These are phyloP conservation scores for Lipomyces japonicus DNA, from an alignment of 805 yeast genomes.

Conservation along the genomic window DNA sequence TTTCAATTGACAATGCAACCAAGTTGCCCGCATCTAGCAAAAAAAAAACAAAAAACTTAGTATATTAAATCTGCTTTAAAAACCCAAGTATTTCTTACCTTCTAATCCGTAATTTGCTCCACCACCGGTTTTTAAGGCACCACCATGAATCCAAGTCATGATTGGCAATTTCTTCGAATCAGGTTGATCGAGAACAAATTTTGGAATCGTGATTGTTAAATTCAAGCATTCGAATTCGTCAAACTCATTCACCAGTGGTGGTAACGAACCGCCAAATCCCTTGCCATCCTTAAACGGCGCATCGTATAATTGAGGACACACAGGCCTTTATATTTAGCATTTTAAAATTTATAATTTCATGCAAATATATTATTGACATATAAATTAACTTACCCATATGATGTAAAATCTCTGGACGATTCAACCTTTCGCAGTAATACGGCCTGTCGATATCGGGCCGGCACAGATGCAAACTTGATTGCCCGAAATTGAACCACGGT, in stretches of 20 bases:
- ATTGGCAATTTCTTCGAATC: slow-evolving; percentile 4
- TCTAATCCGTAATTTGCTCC: slow-evolving; percentile 28
- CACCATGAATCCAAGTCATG: slow-evolving; percentile 43
- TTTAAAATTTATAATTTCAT: background rate
- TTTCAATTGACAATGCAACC: slow-evolving; percentile 17
- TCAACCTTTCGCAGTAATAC: slow-evolving; percentile 3
- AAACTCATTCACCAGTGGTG: slow-evolving; percentile 4
- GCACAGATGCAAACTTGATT: slow-evolving; percentile 8
- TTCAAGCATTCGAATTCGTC: slow-evolving; percentile 21
- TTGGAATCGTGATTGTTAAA: slow-evolving; percentile 13
- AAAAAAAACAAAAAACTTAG: slow-evolving; percentile 20
- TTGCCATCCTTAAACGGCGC: slow-evolving; percentile 11
- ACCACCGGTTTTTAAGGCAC: slow-evolving; percentile 42
- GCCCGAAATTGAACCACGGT: slow-evolving; percentile 15
- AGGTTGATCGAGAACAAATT: background rate
- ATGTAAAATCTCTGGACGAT: slow-evolving; percentile 11
- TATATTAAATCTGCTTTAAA: background rate
- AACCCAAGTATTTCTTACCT: slow-evolving; percentile 1
- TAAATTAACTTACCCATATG: slow-evolving; percentile 5
- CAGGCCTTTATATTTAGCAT: background rate
- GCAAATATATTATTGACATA: background rate
- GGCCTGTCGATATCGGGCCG: slow-evolving; percentile 14
- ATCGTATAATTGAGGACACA: slow-evolving; percentile 15
- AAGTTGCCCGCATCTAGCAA: slow-evolving; percentile 14
- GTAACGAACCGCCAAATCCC: slow-evolving; percentile 12